Evolutionary conservation across 108 stramenopile species (phyloP), one percentile per base, ranked within the genome.

Genomic region (Pseudonitzschia multiseries): DNA sequence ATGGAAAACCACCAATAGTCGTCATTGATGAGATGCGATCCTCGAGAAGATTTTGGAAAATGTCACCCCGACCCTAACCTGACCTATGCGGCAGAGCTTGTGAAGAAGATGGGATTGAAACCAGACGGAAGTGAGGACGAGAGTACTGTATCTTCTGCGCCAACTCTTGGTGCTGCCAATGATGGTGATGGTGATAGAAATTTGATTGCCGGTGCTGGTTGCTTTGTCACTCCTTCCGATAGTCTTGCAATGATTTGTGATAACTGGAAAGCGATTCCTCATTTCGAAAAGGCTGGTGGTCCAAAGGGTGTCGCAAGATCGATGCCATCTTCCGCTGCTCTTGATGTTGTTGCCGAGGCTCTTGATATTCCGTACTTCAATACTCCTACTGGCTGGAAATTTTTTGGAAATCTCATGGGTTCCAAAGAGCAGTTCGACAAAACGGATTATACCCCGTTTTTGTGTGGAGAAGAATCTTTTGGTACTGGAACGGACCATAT

Each of bases 351-450:
- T 29, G 94, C 94, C 0, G 70, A 89, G 53, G 85, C 91, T 15
- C 82, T 84, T 44, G 83, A 73, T 66, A 92, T 99, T 72, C 91
- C 90, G 12, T 86, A 75, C 63, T 99, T 99, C 81, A 95, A 93
- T 26, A 97, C 96, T 8, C 99, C 99, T 13, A 99, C 99, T 48
- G 99, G 99, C 32, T 99, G 99, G 99, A 99, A 99, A 82, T 99
- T 96, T 84, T 99, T 99, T 81, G 98, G 98, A 17, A 99, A 99
- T 78, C 77, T 98, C 26, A 99, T 99, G 99, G 93, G 95, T 69
- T 95, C 94, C 40, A 95, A 95, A 71, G 97, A 93, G 68, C 84
- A 89, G 64, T 95, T 94, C 68, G 86, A 75, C 24, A 84, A 87
- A 31, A 78, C 72, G 44, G 93, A 98, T 75, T 98, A 96, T 74